These are phyloP conservation scores for Claviceps sp. DNA, from an alignment of 2,329 filamentous ascomycete species.

Conservation along the genomic window DNA sequence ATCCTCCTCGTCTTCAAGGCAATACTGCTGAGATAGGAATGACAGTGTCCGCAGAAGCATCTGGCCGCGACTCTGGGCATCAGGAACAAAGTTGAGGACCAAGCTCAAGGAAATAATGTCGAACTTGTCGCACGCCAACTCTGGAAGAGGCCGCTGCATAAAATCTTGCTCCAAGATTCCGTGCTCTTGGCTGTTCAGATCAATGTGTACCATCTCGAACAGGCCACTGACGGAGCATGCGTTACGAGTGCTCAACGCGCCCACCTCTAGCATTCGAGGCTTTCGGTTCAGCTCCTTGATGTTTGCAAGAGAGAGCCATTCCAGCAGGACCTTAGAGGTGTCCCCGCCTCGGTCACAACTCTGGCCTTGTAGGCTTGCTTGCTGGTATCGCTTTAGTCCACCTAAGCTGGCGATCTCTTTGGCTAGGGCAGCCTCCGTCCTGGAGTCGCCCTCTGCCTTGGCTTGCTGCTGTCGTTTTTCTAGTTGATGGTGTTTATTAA, in stretches of 20 bases:
- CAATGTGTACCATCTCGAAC: conserved; percentile 72
- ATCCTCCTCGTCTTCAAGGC: conserved; percentile 5
- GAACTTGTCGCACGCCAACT: conserved; percentile 49
- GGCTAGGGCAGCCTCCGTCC: conserved; percentile 31
- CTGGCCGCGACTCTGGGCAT: conserved; percentile 58
- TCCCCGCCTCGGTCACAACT: conserved; percentile 53
- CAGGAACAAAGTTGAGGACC: conserved; percentile 88
- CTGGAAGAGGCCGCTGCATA: conserved; percentile 71
- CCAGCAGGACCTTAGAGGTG: conserved; percentile 49
- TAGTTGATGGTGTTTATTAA: conserved; percentile 52
- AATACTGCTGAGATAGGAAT: conserved; percentile 41
- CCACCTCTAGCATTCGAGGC: conserved; percentile 72
- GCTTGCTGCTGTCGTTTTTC: conserved; percentile 50
- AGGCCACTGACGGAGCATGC: conserved; percentile 60
- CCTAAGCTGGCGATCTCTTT: conserved; percentile 44
- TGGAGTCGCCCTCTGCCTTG: conserved; percentile 34
- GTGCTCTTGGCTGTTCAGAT: conserved; percentile 73
- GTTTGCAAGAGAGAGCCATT: conserved; percentile 37
- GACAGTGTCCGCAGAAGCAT: conserved; percentile 69
- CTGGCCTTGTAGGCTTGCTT: conserved; percentile 56
- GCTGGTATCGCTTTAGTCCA: conserved; percentile 50
- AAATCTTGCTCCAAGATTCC: conserved; percentile 85
- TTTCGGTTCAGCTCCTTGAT: conserved; percentile 14
- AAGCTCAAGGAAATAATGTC: conserved; percentile 86
- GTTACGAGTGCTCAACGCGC: conserved; percentile 73